A percentile compares a stretch with the other conserved stretches of the same genome.
phyloP scores from a whole-genome alignment of 2,329 filamentous ascomycete species.

The Pleoardoris graminearum region DNA sequence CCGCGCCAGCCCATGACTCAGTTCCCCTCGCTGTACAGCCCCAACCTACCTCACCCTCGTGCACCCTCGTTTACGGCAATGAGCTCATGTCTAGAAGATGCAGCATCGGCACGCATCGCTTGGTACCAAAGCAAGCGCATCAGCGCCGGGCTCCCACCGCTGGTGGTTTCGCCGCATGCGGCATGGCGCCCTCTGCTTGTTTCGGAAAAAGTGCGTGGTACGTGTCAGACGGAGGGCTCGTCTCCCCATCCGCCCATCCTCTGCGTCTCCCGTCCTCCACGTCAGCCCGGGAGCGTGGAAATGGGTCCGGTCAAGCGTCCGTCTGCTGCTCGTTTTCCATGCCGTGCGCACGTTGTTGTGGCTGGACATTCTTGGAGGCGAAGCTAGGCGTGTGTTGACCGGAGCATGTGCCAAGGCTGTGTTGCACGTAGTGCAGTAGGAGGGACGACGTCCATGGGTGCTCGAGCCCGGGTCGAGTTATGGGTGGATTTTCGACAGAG shows the following conservation, averaged over 20 bases:
- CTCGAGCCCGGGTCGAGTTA: too few species aligned
- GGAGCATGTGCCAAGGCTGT: too few species aligned
- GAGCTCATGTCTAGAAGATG: too few species aligned
- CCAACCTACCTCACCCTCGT: background rate
- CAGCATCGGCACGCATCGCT: slow-evolving; percentile 3
- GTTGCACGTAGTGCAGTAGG: too few species aligned
- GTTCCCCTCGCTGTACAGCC: background rate
- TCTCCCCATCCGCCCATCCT: background rate
- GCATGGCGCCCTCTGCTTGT: slow-evolving; percentile 13
- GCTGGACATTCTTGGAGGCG: too few species aligned
- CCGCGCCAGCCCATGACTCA: background rate
- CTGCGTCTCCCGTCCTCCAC: background rate
- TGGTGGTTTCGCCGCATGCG: slow-evolving; percentile 5
- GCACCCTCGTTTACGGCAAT: background rate
- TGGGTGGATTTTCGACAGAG: too few species aligned
- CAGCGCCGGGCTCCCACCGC: background rate
- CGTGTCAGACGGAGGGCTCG: slow-evolving; percentile 17
- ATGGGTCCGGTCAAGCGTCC: slow-evolving; percentile 2
- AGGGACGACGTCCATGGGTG: too few species aligned
- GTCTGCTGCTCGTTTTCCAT: too few species aligned
- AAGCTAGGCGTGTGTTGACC: background rate
- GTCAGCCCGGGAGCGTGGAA: slow-evolving; percentile 2
- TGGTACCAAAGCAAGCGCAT: too few species aligned
- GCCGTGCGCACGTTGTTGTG: too few species aligned
- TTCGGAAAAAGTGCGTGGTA: slow-evolving; percentile 16